These are phyloP conservation scores for Pichia sp. DNA, from an alignment of 1,139 yeast species.

Conservation along the genomic window DNA sequence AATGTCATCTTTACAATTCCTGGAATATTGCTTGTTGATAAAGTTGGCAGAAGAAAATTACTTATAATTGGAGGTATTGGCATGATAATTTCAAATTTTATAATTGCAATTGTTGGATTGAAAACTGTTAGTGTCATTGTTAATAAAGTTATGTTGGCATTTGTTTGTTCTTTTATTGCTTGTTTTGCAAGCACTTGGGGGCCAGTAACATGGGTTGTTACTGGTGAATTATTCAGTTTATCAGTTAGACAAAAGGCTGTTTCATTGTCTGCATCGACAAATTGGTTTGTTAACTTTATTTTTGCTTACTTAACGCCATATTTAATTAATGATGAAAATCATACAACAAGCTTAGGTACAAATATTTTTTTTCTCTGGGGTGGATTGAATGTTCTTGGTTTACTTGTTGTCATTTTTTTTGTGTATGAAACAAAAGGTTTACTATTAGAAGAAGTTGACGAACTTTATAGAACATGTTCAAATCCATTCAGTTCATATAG, in stretches of 20 bases:
- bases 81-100: conserved; percentile 55
- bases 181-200: conserved; percentile 80
- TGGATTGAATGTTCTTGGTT: conserved; percentile 49
- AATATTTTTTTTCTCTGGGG: conserved; percentile 78
- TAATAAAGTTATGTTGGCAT: conserved; percentile 56
- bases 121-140: conserved; percentile 41
- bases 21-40: conserved; percentile 62
- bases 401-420: conserved; percentile 48
- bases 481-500: conserved; percentile 38
- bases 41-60: conserved; percentile 58
- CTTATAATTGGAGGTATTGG: conserved; percentile 57
- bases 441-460: conserved; percentile 61
- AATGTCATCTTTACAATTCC: conserved; percentile 67
- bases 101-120: conserved; percentile 63
- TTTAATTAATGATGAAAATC: conserved; percentile 53
- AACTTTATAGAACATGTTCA: conserved; percentile 42
- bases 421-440: conserved; percentile 65
- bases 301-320: conserved; percentile 71
- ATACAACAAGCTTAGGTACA: conserved; percentile 60
- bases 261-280: conserved; percentile 67
- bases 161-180: conserved; percentile 64
- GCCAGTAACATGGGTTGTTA: conserved; percentile 70
- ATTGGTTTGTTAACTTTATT: conserved; percentile 73
- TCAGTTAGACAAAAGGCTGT: conserved; percentile 71
- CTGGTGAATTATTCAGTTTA: conserved; percentile 68